Base-by-base conservation (phyloP, 2,329 filamentous ascomycete species). In the Diaporthe sp. region DNA sequence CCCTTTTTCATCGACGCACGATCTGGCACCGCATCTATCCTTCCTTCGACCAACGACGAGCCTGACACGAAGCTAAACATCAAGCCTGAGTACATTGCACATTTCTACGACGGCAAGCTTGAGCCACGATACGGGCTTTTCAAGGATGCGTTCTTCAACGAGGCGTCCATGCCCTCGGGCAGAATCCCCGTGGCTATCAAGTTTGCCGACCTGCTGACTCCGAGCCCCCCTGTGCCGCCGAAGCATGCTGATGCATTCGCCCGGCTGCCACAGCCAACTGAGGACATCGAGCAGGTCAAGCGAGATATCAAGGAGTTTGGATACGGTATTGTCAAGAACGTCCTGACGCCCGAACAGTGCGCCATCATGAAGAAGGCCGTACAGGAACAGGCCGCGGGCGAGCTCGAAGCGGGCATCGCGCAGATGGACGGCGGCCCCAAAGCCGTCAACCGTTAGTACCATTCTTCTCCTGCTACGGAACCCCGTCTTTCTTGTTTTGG, bases 221-320 rank as follows among this genome's bases (percentile, higher is more conserved):
- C 79, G 17, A 71, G 73, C 28, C 76, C 75, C 25, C 77, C 80
- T 13, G 72, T 70, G 13, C 60, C 75, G 22, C 77, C 77, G 28
- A 77, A 73, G 66, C 30, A 60, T 25, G 86, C 85, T 25, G 83
- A 85, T 66, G 85, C 85, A 28, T 82, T 86, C 4, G 80, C 82
- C 2, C 80, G 80, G 3, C 80, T 86, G 3, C 85, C 79, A 1
- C 83, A 77, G 79, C 78, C 79, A 19, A 81, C 80, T 13, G 77
- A 78, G 55, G 79, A 81, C 60, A 76, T 81, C 66, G 78, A 78
- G 28, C 79, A 80, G 69, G 77, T 80, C 22, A 80, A 78, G 71
- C 55, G 67, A 6, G 78, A 82, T 50, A 61, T 82, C 22, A 72
- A 72, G 17, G 75, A 80, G 50, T 82, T 77, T 33, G 80, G 80